Evolutionary conservation across 805 yeast species (phyloP).

Genomic region (Saccharomycopsis sp.): DNA sequence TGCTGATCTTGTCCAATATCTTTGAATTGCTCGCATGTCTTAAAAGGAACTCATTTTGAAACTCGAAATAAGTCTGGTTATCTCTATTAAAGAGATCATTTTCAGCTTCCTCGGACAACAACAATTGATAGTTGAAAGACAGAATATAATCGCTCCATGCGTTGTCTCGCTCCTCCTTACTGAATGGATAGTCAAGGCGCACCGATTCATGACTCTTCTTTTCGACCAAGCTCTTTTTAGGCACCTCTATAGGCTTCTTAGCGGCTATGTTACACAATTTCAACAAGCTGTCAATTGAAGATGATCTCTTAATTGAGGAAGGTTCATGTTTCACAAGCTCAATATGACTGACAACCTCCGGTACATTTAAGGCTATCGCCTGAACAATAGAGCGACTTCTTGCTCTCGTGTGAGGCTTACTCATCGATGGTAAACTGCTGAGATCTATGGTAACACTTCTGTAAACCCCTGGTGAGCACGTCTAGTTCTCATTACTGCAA

Average conservation of each 20-base stretch:
- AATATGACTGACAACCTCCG: constrained; percentile 29
- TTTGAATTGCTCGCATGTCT: constrained; percentile 28
- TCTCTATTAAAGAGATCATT: constrained; percentile 33
- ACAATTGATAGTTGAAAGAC: constrained; percentile 36
- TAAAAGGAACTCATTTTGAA: constrained; percentile 29
- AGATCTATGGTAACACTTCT: too few species aligned
- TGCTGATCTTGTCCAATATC: constrained; percentile 41
- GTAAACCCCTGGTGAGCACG: too few species aligned
- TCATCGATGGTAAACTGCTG: too few species aligned
- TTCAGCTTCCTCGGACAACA: constrained; percentile 37
- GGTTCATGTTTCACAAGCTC: constrained; percentile 4
- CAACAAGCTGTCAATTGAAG: not conserved
- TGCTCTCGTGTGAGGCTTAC: constrained; percentile 27
- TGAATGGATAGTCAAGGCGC: constrained; percentile 31
- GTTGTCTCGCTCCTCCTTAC: constrained; percentile 30
- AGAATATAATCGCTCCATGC: constrained; percentile 33
- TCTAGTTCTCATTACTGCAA: too few species aligned
- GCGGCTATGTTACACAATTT: not conserved
- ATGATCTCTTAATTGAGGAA: not conserved
- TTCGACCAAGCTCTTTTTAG: constrained; percentile 20
- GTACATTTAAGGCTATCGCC: constrained; percentile 49
- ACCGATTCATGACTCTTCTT: not conserved
- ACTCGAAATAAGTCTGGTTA: constrained; percentile 27
- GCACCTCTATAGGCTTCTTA: constrained; percentile 21
- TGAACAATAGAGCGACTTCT: constrained; percentile 61